These are phyloP conservation scores for Colletotrichum lini DNA, from an alignment of 2,329 filamentous ascomycete genomes.

Conservation along the genomic window DNA sequence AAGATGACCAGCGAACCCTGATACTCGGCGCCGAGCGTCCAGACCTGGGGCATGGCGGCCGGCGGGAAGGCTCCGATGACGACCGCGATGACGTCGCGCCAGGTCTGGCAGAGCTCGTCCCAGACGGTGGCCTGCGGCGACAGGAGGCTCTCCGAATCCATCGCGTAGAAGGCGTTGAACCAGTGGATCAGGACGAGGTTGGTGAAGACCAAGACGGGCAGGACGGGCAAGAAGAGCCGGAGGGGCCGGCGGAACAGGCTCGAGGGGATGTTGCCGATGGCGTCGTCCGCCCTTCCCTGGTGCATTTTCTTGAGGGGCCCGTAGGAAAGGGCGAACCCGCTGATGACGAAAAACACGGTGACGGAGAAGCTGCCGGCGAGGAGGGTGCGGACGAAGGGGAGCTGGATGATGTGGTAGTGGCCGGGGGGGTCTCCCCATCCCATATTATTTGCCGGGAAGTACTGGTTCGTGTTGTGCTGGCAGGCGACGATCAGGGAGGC, in stretches of 20 bases:
- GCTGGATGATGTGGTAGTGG: conserved; percentile 52
- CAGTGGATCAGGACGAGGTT: conserved; percentile 60
- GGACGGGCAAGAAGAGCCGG: conserved; percentile 63
- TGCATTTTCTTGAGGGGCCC: conserved; percentile 63
- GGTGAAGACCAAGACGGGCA: background rate
- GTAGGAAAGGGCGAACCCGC: conserved; percentile 73
- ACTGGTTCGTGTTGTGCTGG: background rate
- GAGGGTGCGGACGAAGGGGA: conserved; percentile 67
- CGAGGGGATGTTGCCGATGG: conserved; percentile 62
- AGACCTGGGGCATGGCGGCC: conserved; percentile 70
- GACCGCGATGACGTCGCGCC: conserved; percentile 65
- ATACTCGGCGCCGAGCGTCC: conserved; percentile 75
- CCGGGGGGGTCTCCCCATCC: background rate
- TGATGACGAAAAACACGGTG: conserved; percentile 74
- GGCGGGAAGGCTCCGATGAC: conserved; percentile 26
- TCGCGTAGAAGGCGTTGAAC: conserved; percentile 59
- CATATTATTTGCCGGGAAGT: background rate
- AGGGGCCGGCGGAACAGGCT: conserved; percentile 67
- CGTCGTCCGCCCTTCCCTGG: conserved; percentile 52
- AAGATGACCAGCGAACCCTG: conserved; percentile 72
- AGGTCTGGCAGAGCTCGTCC: conserved; percentile 62
- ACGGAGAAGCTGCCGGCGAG: conserved; percentile 71
- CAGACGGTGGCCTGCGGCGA: conserved; percentile 36
- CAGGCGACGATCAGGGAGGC: background rate
- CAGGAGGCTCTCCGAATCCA: conserved; percentile 48